Conservation (phyloP, 805 yeast genomes). For the Ogataea zsoltii region DNA sequence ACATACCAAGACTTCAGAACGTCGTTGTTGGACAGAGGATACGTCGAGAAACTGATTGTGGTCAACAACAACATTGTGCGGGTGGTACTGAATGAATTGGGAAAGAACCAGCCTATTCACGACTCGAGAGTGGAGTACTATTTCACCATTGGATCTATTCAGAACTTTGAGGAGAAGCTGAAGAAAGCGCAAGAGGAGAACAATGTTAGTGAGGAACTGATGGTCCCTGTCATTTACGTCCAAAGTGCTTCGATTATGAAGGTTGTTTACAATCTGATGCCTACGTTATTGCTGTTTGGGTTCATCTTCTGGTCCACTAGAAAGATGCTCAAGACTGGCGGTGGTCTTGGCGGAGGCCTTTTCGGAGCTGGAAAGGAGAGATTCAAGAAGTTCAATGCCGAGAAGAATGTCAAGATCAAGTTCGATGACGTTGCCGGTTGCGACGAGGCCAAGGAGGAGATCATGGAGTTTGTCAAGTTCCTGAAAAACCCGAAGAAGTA, state of each 20-base stretch:
- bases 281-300: slow-evolving; percentile 79
- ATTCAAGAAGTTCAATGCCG: slow-evolving; percentile 81
- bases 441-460: slow-evolving; percentile 92
- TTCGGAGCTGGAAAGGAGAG: slow-evolving; percentile 78
- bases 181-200: slow-evolving; percentile 68
- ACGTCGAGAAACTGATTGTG: slow-evolving; percentile 72
- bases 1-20: slow-evolving; percentile 76
- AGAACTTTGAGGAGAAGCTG: slow-evolving; percentile 81
- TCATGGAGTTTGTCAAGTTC: slow-evolving; percentile 92
- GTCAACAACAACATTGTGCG: slow-evolving; percentile 72
- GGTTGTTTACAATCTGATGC: slow-evolving; percentile 68
- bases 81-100: slow-evolving; percentile 56
- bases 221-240: slow-evolving; percentile 75
- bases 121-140: slow-evolving; percentile 35
- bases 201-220: slow-evolving; percentile 63
- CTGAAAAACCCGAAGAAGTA: slow-evolving; percentile 82
- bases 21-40: slow-evolving; percentile 74
- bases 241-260: slow-evolving; percentile 68
- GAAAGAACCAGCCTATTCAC: slow-evolving; percentile 33
- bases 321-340: slow-evolving; percentile 53
- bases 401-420: slow-evolving; percentile 75
- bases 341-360: slow-evolving; percentile 55
- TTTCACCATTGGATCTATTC: slow-evolving; percentile 88
- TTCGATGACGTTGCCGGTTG: slow-evolving; percentile 94
- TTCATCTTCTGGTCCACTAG: slow-evolving; percentile 69